Conservation (phyloP, 805 yeast species). For the Metschnikowia bowlesiae region DNA sequence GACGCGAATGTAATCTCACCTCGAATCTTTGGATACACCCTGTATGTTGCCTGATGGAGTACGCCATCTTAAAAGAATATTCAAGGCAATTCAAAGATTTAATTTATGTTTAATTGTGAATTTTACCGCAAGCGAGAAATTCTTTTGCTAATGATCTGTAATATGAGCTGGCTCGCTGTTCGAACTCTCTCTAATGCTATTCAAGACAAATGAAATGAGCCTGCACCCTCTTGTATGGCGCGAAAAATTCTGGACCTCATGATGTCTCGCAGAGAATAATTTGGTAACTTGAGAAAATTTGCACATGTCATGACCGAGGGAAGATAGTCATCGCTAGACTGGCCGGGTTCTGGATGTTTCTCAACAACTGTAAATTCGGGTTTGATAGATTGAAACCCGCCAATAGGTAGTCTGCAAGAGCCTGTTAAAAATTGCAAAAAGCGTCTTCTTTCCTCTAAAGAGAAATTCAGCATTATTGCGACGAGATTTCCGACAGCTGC, state of each 20-base stretch:
- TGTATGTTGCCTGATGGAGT: too few species aligned
- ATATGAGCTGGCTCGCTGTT: too few species aligned
- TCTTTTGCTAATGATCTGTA: too few species aligned
- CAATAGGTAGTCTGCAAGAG: slow-evolving; percentile 87
- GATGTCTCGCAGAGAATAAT: slow-evolving; percentile 60
- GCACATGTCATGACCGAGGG: slow-evolving; percentile 99
- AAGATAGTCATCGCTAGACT: slow-evolving; percentile 68
- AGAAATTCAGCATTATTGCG: slow-evolving; percentile 55
- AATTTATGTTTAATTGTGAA: too few species aligned
- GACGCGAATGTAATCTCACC: too few species aligned
- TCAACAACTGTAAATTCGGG: slow-evolving; percentile 88
- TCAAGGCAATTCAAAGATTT: too few species aligned
- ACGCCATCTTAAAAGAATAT: too few species aligned
- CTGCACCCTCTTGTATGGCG: slow-evolving; percentile 86
- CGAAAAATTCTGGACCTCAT: slow-evolving; percentile 55
- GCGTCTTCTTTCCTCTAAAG: slow-evolving; percentile 52
- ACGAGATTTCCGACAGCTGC: slow-evolving; percentile 56
- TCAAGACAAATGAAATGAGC: slow-evolving; percentile 74
- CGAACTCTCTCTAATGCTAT: too few species aligned
- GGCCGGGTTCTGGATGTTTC: slow-evolving; percentile 70
- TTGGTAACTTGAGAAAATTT: slow-evolving; percentile 84
- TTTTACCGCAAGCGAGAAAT: too few species aligned
- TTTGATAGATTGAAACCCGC: slow-evolving; percentile 78
- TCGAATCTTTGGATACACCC: too few species aligned
- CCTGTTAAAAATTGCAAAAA: slow-evolving; percentile 91